Base-by-base conservation (phyloP, 495 filamentous ascomycete species). In the Neurospora sp. region DNA sequence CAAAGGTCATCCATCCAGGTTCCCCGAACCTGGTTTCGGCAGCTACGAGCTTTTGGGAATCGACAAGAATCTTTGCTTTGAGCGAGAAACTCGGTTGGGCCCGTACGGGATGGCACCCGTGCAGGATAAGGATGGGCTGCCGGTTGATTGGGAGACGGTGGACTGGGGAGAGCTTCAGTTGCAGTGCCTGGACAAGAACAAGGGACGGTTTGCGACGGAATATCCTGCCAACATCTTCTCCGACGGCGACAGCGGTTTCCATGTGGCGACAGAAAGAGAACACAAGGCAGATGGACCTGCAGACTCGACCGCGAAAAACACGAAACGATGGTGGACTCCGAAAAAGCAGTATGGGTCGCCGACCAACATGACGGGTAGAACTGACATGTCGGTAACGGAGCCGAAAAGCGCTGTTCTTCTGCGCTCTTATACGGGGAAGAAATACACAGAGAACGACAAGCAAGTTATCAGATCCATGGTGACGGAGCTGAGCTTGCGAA, bases 41-140 rank as follows among this genome's bases (percentile, higher is more conserved):
- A 92, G 90, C 34, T 92, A 96, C 80, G 84, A 87, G 7, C 79
- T 91, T 69, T 80, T 97, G 24, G 91, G 90, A 0, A 85, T 97
- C 59, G 89, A 90, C 70, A 87, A 92, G 70, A 90, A 96, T 78
- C 83, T 98, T 62, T 99, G 96, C 83, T 99, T 96, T 80, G 96
- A 98, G 77, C 87, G 96, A 9, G 93, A 92, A 79, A 94, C 94
- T 28, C 87, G 94, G 59, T 82, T 97, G 19, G 93, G 93, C 0
- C 89, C 90, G 17, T 99, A 98, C 78, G 94, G 94, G 0, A 85
- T 91, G 71, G 88, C 88, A 17, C 76, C 83, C 15, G 78, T 80
- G 8, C 70, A 75, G 34, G 79, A 81, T 28, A 81, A 82, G 70
- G 78, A 81, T 8, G 76, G 78, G 66, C 73, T 82, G 43, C 76